A percentile compares a stretch with the other conserved stretches of the same genome.
These are phyloP conservation scores for Heterobasidion irregulare DNA, from an alignment of 1,284 basidiomycete genomes.

Conservation along the genomic window DNA sequence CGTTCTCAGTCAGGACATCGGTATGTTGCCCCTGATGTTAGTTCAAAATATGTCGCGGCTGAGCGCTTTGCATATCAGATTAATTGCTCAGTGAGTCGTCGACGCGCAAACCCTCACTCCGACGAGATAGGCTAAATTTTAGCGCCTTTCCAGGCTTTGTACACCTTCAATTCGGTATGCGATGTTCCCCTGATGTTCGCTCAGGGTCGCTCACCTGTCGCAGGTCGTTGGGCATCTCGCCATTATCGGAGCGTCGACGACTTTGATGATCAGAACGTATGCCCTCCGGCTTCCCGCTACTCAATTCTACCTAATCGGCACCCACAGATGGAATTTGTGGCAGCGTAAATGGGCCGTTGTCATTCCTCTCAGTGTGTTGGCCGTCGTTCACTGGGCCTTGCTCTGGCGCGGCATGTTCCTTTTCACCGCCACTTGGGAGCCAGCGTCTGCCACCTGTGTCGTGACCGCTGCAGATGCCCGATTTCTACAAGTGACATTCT, in stretches of 20 bases:
- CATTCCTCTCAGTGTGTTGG: slow-evolving; percentile 41
- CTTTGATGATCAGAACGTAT: slow-evolving; percentile 64
- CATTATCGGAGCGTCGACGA: slow-evolving; percentile 55
- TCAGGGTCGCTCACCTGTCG: neutral
- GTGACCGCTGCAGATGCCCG: slow-evolving; percentile 44
- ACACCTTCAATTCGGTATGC: slow-evolving; percentile 58
- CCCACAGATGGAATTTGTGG: slow-evolving; percentile 57
- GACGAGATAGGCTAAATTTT: neutral
- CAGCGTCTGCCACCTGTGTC: slow-evolving; percentile 29
- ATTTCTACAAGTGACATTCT: slow-evolving; percentile 55
- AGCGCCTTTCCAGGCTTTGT: slow-evolving; percentile 38
- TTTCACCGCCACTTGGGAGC: slow-evolving; percentile 46
- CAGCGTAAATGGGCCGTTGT: slow-evolving; percentile 44
- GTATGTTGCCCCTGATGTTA: neutral
- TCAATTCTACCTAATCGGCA: neutral
- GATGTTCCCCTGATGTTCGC: neutral
- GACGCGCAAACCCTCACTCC: neutral
- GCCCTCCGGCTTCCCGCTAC: slow-evolving; percentile 12
- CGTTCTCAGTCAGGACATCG: neutral
- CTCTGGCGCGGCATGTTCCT: slow-evolving; percentile 64
- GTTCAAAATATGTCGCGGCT: neutral
- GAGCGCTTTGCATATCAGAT: slow-evolving; percentile 29
- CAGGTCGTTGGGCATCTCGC: slow-evolving; percentile 60
- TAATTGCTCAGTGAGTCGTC: slow-evolving; percentile 46
- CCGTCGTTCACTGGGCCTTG: slow-evolving; percentile 56